Base-by-base conservation (phyloP, 2,329 filamentous ascomycete species). In the Venturia oleaginea region DNA sequence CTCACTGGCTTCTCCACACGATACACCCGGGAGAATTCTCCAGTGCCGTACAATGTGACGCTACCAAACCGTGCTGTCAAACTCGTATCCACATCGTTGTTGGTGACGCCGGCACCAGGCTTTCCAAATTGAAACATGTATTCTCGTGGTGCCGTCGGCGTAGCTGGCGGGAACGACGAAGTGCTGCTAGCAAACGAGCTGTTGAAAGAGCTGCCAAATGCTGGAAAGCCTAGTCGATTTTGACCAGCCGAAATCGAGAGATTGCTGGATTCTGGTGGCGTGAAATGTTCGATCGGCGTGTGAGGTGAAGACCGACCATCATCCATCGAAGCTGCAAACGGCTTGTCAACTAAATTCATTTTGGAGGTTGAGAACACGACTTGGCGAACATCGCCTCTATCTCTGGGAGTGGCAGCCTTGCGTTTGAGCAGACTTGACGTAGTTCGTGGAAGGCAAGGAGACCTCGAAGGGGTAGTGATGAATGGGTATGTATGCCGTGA, bases 11-110 rank as follows among this genome's bases (percentile, higher is more conserved):
- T 77, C 17, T 85, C 85, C 4, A 96, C 92, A 42, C 88, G 86
- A 74, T 91, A 99, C 0, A 99, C 94, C 64, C 89, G 85, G 0
- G 94, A 97, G 72, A 99, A 99, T 73, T 97, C 93, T 65, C 94
- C 94, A 66, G 87, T 87, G 59, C 93, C 93, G 68, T 93, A 83
- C 66, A 87, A 82, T 69, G 91, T 89, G 15, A 95, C 88, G 66
- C 88, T 89, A 64, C 88, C 86, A 72, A 99, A 99, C 63, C 89
- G 86, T 3, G 85, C 83, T 15, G 84, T 85, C 62, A 97, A 78
- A 62, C 84, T 85, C 27, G 86, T 84, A 71, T 97, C 93, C 19
- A 93, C 83, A 67, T 95, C 86, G 57, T 85, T 84, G 40, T 84
- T 83, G n/a, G 84, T 84, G 65, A 88, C 84, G 8, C 83, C 84